Percentiles rank a stretch among this genome's conserved stretches.
Conservation (phyloP, 2,329 filamentous ascomycete genomes). For the Epicoccum sorghinum region DNA sequence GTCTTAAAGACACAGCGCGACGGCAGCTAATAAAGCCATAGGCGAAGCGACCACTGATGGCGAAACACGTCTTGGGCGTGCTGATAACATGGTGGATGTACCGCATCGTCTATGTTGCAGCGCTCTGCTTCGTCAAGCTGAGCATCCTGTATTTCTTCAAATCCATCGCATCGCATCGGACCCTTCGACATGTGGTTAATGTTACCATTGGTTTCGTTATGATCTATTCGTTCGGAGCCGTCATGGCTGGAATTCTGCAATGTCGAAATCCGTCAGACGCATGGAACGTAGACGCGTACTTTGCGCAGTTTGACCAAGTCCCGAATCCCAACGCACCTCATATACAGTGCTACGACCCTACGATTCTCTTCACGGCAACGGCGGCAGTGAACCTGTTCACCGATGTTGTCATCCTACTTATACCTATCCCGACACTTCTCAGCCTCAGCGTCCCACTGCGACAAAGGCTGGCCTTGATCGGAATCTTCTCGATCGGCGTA, state of each 20-base stretch:
- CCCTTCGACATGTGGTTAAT: constrained; percentile 39
- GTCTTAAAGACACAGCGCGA: background rate
- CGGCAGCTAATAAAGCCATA: constrained; percentile 19
- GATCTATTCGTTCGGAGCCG: constrained; percentile 37
- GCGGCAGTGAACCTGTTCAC: constrained; percentile 50
- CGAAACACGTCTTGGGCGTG: constrained; percentile 30
- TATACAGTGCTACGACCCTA: constrained; percentile 40
- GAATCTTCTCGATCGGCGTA: constrained; percentile 45
- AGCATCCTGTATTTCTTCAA: constrained; percentile 45
- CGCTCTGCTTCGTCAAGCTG: constrained; percentile 42
- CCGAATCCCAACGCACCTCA: constrained; percentile 25
- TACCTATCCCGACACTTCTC: constrained; percentile 55
- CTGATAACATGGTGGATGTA: constrained; percentile 45
- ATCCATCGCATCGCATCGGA: constrained; percentile 41
- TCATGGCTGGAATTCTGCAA: constrained; percentile 40
- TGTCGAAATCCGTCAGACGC: constrained; percentile 40
- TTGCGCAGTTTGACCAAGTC: constrained; percentile 39
- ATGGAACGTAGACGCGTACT: constrained; percentile 34
- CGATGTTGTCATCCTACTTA: constrained; percentile 51
- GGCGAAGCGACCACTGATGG: constrained; percentile 38
- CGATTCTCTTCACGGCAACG: constrained; percentile 44
- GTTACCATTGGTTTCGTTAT: constrained; percentile 38
- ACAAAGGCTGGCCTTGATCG: constrained; percentile 59
- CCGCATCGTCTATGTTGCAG: constrained; percentile 39
- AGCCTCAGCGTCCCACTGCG: constrained; percentile 55